These are phyloP conservation scores for Achaetomiella virescens DNA, from an alignment of 495 filamentous ascomycete species.

Conservation along the genomic window DNA sequence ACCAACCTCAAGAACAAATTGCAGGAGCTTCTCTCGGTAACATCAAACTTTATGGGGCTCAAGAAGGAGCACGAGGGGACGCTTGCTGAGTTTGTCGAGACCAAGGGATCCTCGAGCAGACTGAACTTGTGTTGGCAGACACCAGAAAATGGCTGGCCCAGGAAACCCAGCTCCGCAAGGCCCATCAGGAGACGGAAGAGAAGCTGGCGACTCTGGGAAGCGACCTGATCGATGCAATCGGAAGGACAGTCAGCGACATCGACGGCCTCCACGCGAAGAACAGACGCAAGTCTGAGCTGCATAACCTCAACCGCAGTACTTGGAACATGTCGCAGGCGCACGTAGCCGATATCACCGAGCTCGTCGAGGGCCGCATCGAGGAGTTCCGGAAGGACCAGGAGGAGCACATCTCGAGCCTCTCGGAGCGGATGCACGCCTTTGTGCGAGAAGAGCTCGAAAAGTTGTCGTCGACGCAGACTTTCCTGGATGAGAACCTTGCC, in stretches of 20 bases:
- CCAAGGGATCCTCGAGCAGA: constrained; percentile 76
- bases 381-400: constrained; percentile 65
- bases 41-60: constrained; percentile 73
- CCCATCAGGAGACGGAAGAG: constrained; percentile 80
- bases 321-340: constrained; percentile 73
- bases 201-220: constrained; percentile 64
- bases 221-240: constrained; percentile 68
- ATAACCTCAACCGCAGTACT: constrained; percentile 63
- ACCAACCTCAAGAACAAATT: constrained; percentile 81
- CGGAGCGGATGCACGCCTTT: constrained; percentile 63
- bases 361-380: constrained; percentile 67
- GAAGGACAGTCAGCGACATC: constrained; percentile 71
- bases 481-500: constrained; percentile 60
- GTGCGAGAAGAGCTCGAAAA: constrained; percentile 64
- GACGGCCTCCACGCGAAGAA: constrained; percentile 76
- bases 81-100: constrained; percentile 62
- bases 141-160: constrained; percentile 72
- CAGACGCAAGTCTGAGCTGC: constrained; percentile 74
- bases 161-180: constrained; percentile 71
- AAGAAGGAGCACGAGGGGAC: constrained; percentile 82
- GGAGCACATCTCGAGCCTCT: constrained; percentile 57
- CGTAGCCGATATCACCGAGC: constrained; percentile 64
- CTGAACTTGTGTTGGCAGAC: constrained; percentile 69
- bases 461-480: constrained; percentile 56
- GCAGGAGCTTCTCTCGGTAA: constrained; percentile 80